Evolutionary conservation across 2,329 filamentous ascomycete species (phyloP), one percentile per base, ranked within the genome.

Genomic region (Elsinoe fawcettii): DNA sequence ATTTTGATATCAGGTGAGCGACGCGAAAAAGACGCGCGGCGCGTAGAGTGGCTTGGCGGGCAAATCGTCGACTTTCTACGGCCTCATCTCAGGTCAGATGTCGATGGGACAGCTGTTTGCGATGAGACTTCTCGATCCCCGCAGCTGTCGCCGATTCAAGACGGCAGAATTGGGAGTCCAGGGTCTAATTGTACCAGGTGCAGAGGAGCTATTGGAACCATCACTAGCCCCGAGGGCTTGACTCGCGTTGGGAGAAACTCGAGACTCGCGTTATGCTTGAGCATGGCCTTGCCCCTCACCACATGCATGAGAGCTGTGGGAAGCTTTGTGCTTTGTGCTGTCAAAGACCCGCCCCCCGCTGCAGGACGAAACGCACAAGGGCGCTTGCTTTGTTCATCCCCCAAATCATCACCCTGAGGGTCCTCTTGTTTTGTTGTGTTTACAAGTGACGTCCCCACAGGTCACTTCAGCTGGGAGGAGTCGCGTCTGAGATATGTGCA

Each of bases 21-120:
- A 54, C 53, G 37, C 53, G 53, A 55, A 34, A 43, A 30, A 20
- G 9, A 55, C 54, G 54, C 54, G 54, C 37, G 14, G 32, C 54
- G 54, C 54, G 54, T 56, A 47, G 27, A 56, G 54, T 56, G 54
- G 39, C 43, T 56, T 46, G 36, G 49, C 49, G n/a, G 30, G 11
- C 6, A 12, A 34, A 37, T 37, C 49, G 49, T 34, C 30, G 16
- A 30, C 46, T 36, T n/a, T 39, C 32, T 53, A 12, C 32, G 34
- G 30, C 30, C 49, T 37, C 34, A 36, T 39, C 14, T 34, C 46
- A 36, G 30, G 46, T 36, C 23, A 23, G 32, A 27, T 53, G 27
- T 53, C 49, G 49, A 53, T 53, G 49, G 49, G 49, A 36, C 32
- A 25, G 20, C 49, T 39, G 32, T 36, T 25, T 53, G 49, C 53